These are phyloP conservation scores for Solanum sejunctum DNA, from an alignment of 257 asterid genomes.

Conservation along the genomic window DNA sequence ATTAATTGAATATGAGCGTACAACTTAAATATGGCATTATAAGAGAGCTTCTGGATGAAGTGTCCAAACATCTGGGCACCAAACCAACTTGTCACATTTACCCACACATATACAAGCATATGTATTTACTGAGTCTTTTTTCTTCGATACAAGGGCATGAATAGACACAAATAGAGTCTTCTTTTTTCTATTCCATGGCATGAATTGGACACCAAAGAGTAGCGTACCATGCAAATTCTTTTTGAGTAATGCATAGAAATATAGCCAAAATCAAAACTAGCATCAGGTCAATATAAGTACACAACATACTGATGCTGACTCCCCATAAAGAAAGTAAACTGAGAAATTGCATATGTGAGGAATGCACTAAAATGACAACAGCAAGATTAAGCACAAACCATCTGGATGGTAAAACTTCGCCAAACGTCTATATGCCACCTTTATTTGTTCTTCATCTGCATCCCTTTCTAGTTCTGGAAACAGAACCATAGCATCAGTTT, in stretches of 20 bases:
- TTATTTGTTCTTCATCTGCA: slow-evolving; percentile 85
- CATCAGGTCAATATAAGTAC: not conserved
- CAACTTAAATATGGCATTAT: not conserved
- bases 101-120: not conserved
- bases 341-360: not conserved
- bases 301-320: not conserved
- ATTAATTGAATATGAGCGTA: not conserved
- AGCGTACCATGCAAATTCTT: not conserved
- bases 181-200: not conserved
- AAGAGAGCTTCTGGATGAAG: not conserved
- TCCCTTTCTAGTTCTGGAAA: slow-evolving; percentile 73
- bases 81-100: not conserved
- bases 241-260: not conserved
- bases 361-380: not conserved
- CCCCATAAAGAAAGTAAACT: not conserved
- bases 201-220: not conserved
- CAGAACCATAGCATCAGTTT: slow-evolving; percentile 1
- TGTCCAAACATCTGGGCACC: not conserved
- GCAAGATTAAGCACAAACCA: slow-evolving; percentile 44
- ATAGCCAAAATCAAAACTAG: not conserved
- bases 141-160: not conserved
- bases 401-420: slow-evolving; percentile 98
- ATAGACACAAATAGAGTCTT: not conserved
- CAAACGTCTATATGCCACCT: slow-evolving; percentile 78
- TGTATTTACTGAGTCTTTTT: not conserved